Conservation (phyloP, 352 stramenopile genomes). For the Globisporangium acanthophoron region DNA sequence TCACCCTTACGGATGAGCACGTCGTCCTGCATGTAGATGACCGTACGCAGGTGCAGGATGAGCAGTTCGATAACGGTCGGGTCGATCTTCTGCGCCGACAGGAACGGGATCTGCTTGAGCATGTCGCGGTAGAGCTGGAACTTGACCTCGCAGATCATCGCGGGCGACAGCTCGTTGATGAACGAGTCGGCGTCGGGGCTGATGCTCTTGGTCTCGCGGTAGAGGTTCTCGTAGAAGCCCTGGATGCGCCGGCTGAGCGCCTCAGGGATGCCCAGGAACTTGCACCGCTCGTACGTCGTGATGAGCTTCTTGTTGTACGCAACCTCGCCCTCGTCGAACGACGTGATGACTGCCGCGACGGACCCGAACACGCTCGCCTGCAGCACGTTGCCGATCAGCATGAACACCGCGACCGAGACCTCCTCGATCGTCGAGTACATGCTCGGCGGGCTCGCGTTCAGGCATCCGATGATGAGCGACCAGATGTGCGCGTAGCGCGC, state of each 20-base stretch:
- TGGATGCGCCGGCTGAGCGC: conserved; percentile 44
- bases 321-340: conserved; percentile 60
- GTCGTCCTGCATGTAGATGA: conserved; percentile 83
- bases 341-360: conserved; percentile 56
- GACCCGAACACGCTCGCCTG: conserved; percentile 70
- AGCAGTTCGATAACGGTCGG: conserved; percentile 72
- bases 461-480: conserved; percentile 48
- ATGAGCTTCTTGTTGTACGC: conserved; percentile 73
- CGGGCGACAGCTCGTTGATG: conserved; percentile 67
- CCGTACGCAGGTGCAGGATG: conserved; percentile 58
- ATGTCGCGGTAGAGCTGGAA: conserved; percentile 76
- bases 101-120: conserved; percentile 75
- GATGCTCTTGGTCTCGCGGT: conserved; percentile 61
- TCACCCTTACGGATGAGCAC: conserved; percentile 78
- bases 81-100: conserved; percentile 59
- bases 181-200: conserved; percentile 61
- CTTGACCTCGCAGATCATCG: conserved; percentile 70
- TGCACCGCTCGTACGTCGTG: conserved; percentile 52
- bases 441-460: conserved; percentile 53
- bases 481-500: conserved; percentile 45
- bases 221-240: conserved; percentile 66
- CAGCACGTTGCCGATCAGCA: conserved; percentile 62
- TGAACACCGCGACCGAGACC: conserved; percentile 59
- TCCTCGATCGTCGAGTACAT: conserved; percentile 50
- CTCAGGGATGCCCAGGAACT: conserved; percentile 57